phyloP scores from a whole-genome alignment of 192 early-diverging fungal species.

The Coemansia sp. region DNA sequence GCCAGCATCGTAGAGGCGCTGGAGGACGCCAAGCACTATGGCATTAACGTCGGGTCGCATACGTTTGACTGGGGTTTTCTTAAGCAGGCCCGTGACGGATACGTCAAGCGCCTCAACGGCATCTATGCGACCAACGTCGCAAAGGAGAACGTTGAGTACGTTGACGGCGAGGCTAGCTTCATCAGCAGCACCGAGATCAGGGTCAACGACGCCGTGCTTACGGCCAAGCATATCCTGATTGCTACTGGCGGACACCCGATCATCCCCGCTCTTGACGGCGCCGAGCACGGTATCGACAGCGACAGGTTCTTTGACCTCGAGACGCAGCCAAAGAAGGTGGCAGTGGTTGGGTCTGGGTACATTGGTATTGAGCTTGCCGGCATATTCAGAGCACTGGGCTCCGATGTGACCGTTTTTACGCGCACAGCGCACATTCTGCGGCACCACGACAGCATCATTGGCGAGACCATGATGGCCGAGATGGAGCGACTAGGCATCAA shows the following conservation, averaged over 20 bases:
- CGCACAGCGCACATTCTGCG: constrained; percentile 85
- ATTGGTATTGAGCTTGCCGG: constrained; percentile 97
- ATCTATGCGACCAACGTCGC: constrained; percentile 91
- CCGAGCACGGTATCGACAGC: constrained; percentile 82
- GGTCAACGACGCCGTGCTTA: constrained; percentile 57
- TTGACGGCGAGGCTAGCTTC: constrained; percentile 84
- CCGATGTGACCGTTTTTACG: constrained; percentile 79
- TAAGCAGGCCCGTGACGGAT: constrained; percentile 92
- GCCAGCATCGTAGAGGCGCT: constrained; percentile 85
- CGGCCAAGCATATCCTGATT: constrained; percentile 86
- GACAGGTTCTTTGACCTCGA: constrained; percentile 97
- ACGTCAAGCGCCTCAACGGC: constrained; percentile 93
- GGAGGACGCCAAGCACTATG: constrained; percentile 87
- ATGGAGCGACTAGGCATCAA: constrained; percentile 76
- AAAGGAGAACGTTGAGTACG: constrained; percentile 82
- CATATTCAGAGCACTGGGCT: constrained; percentile 86
- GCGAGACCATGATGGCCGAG: constrained; percentile 73
- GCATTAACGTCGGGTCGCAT: constrained; percentile 66
- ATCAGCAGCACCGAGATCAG: constrained; percentile 69
- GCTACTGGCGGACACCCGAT: constrained; percentile 76
- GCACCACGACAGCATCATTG: constrained; percentile 80
- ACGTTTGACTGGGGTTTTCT: constrained; percentile 77
- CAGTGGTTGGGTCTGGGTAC: constrained; percentile 88
- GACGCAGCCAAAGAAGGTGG: constrained; percentile 86
- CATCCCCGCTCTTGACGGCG: constrained; percentile 80